These are phyloP conservation scores for Henningerozyma blattae DNA, from an alignment of 805 yeast species.

Conservation along the genomic window DNA sequence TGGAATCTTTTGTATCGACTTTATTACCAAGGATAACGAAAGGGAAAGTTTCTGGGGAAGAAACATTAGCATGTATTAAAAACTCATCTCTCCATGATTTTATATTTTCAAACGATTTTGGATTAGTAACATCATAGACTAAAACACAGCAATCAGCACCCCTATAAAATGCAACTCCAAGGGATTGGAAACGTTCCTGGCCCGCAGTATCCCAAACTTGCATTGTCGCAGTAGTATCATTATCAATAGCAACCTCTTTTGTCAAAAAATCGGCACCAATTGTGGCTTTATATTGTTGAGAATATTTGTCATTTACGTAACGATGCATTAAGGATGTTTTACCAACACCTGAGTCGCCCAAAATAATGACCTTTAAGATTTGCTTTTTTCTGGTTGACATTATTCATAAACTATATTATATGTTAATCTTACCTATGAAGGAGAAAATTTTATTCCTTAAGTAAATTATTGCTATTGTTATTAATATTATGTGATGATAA, in stretches of 20 bases:
- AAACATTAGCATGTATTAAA: constrained; percentile 82
- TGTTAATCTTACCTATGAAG: too few relatives aligned
- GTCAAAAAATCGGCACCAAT: constrained; percentile 96
- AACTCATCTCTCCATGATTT: constrained; percentile 94
- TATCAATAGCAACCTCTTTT: constrained; percentile 79
- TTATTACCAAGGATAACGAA: constrained; percentile 92
- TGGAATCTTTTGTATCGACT: constrained; percentile 85
- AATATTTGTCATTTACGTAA: constrained; percentile 87
- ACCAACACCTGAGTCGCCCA: constrained; percentile 97
- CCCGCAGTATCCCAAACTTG: constrained; percentile 99
- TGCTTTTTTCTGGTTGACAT: constrained; percentile 52
- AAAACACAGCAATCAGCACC: constrained; percentile 98
- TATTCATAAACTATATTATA: too few relatives aligned
- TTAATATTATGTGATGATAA: too few relatives aligned
- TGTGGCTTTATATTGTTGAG: constrained; percentile 93
- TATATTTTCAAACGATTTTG: constrained; percentile 81
- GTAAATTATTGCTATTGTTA: too few relatives aligned
- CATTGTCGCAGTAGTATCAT: constrained; percentile 35
- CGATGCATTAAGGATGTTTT: constrained; percentile 96
- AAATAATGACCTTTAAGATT: constrained; percentile 72
- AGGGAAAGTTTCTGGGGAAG: constrained; percentile 91
- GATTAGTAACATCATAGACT: constrained; percentile 91
- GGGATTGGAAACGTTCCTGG: constrained; percentile 91
- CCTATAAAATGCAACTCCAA: constrained; percentile 94
- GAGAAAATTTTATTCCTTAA: too few relatives aligned